Evolutionary conservation across 495 filamentous ascomycete genomes (phyloP), one percentile per base, ranked within the genome.

Genomic region (Astrothelium macrocarpum): DNA sequence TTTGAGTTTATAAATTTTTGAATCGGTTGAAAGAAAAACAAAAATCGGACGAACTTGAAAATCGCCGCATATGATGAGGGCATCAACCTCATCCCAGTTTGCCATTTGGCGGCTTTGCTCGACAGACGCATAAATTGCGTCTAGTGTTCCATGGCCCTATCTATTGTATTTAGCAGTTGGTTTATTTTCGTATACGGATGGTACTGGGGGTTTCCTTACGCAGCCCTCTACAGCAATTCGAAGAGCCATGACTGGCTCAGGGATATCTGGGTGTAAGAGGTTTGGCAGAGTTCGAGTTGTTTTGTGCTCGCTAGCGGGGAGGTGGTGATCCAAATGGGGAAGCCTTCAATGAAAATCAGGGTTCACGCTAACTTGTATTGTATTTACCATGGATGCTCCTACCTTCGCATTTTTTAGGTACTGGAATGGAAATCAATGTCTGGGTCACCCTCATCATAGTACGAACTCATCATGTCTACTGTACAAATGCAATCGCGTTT

Each of bases 31-130:
- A 39, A 34, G 12, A 32, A 10, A 36, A 16, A 9, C n/a, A 16
- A 43, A 42, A n/a, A 14, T 14, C n/a, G 34, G 16, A 67, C 66
- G 45, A 77, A 89, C 88, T 78, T 97, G 87, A 62, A 96, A 96
- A 70, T 96, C 91, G 18, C 91, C 91, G 46, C 90, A 88, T 66
- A 96, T 94, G 68, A 96, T 91, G 53, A 95, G 76, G 9, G 93
- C 71, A 70, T 96, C 91, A 20, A 95, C 82, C 25, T 80, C 82
- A 65, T 86, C 81, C 90, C 90, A 96, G 10, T 81, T 79, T 62
- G 87, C 85, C 53, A 81, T 72, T 53, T 83, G 74, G 69, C 84
- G 85, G 14, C 89, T 75, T 42, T 76, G 77, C 20, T 81, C 74
- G 28, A 95, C 80, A 10, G 88, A 85, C 0, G 87, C 82, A 71